A percentile compares a stretch with the other conserved stretches of the same genome.
These are phyloP conservation scores for Cystofilobasidium bisporidii DNA, from an alignment of 768 basidiomycete species.

Conservation along the genomic window DNA sequence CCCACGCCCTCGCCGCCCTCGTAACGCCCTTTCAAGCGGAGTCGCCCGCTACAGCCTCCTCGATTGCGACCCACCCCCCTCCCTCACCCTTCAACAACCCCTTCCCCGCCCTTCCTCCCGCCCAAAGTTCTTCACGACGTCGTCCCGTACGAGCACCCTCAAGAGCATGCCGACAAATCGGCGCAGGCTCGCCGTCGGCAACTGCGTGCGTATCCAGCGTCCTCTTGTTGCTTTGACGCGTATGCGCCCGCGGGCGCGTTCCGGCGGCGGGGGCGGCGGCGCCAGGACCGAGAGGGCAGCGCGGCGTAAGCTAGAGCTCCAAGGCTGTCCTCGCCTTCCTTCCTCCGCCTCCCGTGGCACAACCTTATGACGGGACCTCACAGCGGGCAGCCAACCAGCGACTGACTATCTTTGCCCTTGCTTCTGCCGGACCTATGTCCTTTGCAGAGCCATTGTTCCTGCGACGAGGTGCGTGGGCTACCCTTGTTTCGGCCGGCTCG, in stretches of 20 bases:
- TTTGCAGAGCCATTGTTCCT: not conserved
- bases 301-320: too few relatives aligned
- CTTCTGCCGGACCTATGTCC: too few relatives aligned
- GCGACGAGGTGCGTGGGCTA: constrained; percentile 4
- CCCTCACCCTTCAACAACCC: not conserved
- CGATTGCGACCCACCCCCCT: not conserved
- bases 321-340: too few relatives aligned
- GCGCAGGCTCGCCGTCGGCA: constrained; percentile 11
- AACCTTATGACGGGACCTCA: too few relatives aligned
- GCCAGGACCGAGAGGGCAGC: constrained; percentile 4
- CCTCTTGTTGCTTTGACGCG: not conserved
- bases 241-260: not conserved
- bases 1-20: too few relatives aligned
- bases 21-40: too few relatives aligned
- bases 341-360: too few relatives aligned
- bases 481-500: too few relatives aligned
- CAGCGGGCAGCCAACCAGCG: too few relatives aligned
- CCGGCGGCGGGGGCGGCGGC: not conserved
- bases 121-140: not conserved
- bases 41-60: too few relatives aligned
- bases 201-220: not conserved
- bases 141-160: not conserved
- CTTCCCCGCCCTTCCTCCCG: not conserved
- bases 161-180: constrained; percentile 4
- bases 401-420: too few relatives aligned